phyloP scores from a whole-genome alignment of 1,284 basidiomycete species.

The Chalciporus sp. region DNA sequence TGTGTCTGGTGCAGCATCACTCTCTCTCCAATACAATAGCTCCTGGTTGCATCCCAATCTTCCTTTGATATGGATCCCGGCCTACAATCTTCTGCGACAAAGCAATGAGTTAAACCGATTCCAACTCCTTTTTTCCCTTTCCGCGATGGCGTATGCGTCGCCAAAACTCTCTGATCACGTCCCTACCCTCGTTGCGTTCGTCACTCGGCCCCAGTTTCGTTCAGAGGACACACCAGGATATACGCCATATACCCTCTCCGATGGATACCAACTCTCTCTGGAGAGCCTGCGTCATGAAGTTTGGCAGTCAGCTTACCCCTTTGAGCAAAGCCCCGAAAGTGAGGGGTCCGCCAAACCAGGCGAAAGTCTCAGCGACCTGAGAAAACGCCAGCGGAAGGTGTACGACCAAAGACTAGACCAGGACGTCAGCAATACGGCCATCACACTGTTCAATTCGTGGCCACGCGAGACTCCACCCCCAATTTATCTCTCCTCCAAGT shows the following conservation, averaged over 20 bases:
- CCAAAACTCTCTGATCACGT: conserved; percentile 17
- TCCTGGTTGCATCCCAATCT: conserved; percentile 25
- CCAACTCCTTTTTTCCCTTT: conserved; percentile 35
- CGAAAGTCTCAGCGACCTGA: conserved; percentile 12
- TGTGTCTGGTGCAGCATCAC: background rate
- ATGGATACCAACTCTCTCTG: conserved; percentile 12
- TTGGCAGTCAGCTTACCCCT: conserved; percentile 1
- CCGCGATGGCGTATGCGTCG: conserved; percentile 35
- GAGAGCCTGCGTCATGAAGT: conserved; percentile 8
- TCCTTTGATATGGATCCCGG: conserved; percentile 31
- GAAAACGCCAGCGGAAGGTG: conserved; percentile 1
- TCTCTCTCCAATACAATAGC: conserved; percentile 24
- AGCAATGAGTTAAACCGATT: conserved; percentile 16
- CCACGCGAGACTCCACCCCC: conserved; percentile 13
- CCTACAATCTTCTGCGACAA: conserved; percentile 37
- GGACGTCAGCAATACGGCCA: conserved; percentile 4
- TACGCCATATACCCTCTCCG: conserved; percentile 17
- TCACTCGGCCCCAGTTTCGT: conserved; percentile 17
- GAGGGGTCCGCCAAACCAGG: background rate
- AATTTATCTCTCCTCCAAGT: conserved; percentile 1
- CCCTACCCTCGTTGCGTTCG: conserved; percentile 36
- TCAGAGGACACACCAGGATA: conserved; percentile 13
- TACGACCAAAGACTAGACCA: conserved; percentile 9
- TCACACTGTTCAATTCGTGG: conserved; percentile 16
- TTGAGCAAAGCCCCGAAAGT: conserved; percentile 21